Percentiles rank a stretch among this genome's conserved stretches.
Conservation (phyloP, 1,284 basidiomycete genomes). For the Irpex lacteus region DNA sequence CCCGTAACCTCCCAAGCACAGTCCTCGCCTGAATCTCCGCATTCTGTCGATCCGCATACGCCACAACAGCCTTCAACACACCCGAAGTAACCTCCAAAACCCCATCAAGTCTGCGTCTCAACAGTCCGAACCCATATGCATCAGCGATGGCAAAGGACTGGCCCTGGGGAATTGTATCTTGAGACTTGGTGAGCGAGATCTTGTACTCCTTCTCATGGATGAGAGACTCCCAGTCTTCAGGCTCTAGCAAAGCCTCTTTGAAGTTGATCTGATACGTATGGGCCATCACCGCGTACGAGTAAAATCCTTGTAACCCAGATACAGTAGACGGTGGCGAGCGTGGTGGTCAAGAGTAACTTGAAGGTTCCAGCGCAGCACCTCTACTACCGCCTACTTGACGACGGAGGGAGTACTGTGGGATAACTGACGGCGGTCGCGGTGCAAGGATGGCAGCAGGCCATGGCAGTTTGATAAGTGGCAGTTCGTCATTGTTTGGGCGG, state of each 20-base stretch:
- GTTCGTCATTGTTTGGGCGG: neutral
- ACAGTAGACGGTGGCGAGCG: neutral
- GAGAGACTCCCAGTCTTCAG: neutral
- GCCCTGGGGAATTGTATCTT: neutral
- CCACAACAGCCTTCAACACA: neutral
- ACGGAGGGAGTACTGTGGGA: neutral
- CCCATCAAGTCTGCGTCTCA: neutral
- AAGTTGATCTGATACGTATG: neutral
- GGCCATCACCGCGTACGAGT: neutral
- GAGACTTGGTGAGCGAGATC: neutral
- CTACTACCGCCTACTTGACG: neutral
- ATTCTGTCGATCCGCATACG: neutral
- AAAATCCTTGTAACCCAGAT: no score
- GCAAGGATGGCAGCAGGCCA: neutral
- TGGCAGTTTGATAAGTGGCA: neutral
- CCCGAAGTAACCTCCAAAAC: neutral
- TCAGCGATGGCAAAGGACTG: neutral
- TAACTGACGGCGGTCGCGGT: neutral
- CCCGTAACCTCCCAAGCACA: neutral
- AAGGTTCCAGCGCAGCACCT: neutral
- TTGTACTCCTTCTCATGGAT: slow-evolving; percentile 1
- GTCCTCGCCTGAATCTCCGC: neutral
- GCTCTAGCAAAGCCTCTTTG: neutral
- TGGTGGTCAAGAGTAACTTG: neutral
- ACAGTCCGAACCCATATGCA: neutral